These are phyloP conservation scores for Rhodotorula sp. DNA, from an alignment of 1,284 basidiomycete species.

Conservation along the genomic window DNA sequence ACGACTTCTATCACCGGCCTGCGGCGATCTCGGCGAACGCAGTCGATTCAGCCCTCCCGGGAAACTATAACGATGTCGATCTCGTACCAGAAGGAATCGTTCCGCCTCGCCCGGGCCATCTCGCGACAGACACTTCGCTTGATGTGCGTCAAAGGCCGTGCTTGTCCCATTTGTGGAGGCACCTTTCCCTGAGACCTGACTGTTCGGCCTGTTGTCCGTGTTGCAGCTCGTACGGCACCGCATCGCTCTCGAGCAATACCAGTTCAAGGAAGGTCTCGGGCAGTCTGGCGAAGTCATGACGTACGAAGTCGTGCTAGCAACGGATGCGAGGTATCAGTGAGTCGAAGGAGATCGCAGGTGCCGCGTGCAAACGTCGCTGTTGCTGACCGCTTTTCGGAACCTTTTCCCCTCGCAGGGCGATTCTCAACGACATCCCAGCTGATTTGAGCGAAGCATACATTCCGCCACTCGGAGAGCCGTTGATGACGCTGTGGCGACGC, in stretches of 20 bases:
- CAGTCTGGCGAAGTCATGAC: constrained; percentile 9
- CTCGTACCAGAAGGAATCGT: constrained; percentile 15
- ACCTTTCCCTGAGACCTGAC: too few relatives aligned
- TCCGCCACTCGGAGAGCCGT: constrained; percentile 25
- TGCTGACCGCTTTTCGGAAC: background rate
- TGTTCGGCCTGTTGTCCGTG: background rate
- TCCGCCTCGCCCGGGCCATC: constrained; percentile 16
- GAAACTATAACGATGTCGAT: constrained; percentile 32
- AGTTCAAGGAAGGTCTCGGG: constrained; percentile 30
- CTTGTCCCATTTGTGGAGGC: too few relatives aligned
- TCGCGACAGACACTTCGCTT: constrained; percentile 22
- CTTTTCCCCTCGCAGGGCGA: constrained; percentile 1
- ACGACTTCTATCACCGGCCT: background rate
- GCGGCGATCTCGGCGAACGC: too few relatives aligned
- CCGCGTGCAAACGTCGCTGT: background rate
- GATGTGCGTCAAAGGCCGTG: background rate
- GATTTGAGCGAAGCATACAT: constrained; percentile 12
- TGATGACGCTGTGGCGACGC: constrained; percentile 21
- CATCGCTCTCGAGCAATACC: constrained; percentile 36
- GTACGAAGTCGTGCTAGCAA: constrained; percentile 21
- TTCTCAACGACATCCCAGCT: constrained; percentile 21
- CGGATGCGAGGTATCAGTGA: constrained; percentile 22
- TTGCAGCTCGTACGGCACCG: constrained; percentile 26
- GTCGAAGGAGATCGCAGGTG: background rate
- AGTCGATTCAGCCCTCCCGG: constrained; percentile 27